Percentiles rank a stretch among this genome's conserved stretches.
Evolutionary conservation across 169 alveolate genomes (phyloP).

Genomic region (Miamiensis avidus): DNA sequence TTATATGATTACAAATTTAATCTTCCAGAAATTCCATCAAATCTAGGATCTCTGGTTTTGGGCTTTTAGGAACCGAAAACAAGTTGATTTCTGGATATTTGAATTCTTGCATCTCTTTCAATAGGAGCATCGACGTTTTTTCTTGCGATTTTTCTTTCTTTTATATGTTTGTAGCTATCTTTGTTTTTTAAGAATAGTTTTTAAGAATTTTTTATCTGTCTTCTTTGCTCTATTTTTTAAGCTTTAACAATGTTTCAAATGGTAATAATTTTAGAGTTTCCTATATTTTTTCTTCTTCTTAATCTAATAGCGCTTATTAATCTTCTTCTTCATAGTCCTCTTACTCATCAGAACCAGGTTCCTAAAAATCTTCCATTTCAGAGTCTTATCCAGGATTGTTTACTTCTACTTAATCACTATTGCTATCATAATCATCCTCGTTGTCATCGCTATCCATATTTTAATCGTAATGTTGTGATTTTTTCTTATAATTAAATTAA

Average conservation of each 20-base stretch:
- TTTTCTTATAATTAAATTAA: too few relatives aligned
- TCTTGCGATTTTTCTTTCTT: background rate
- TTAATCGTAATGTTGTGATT: too few relatives aligned
- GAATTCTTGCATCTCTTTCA: background rate
- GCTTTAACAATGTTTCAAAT: background rate
- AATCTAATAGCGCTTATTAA: background rate
- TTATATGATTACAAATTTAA: too few relatives aligned
- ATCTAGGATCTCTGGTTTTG: background rate
- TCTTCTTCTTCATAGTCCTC: background rate
- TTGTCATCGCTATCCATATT: background rate
- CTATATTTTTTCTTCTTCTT: background rate
- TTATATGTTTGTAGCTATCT: background rate
- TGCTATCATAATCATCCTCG: background rate
- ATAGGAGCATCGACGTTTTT: background rate
- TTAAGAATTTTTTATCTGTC: background rate
- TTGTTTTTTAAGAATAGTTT: too few relatives aligned
- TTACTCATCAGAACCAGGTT: background rate
- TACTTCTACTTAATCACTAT: background rate
- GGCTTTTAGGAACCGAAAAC: background rate
- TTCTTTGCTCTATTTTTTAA: background rate
- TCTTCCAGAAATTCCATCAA: background rate
- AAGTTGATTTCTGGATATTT: background rate
- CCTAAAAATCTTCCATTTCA: background rate
- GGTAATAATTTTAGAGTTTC: background rate
- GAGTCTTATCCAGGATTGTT: background rate